Percentiles rank a stretch among this genome's conserved stretches.
Conservation (phyloP, 129 eudicot species). For the Artemisia annua region DNA sequence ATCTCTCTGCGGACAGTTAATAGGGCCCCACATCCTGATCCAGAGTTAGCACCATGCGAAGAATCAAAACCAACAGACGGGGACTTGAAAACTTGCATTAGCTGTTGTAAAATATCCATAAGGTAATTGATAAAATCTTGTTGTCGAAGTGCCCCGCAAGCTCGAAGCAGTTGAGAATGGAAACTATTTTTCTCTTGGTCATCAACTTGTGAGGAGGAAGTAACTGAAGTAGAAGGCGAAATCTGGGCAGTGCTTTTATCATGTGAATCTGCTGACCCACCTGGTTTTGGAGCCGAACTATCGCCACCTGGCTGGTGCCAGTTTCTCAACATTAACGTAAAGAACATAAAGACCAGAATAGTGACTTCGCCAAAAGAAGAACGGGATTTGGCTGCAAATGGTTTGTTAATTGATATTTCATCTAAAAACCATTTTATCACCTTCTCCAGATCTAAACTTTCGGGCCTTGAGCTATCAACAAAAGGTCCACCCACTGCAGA, state of each 20-base stretch:
- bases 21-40: slow-evolving; percentile 95
- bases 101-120: slow-evolving; percentile 93
- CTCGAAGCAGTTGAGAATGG: slow-evolving; percentile 72
- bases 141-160: slow-evolving; percentile 87
- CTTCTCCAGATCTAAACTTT: slow-evolving; percentile 76
- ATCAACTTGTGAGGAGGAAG: slow-evolving; percentile 47
- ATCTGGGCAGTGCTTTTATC: slow-evolving; percentile 55
- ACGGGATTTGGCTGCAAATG: slow-evolving; percentile 65
- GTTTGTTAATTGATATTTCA: slow-evolving; percentile 65
- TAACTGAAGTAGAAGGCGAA: slow-evolving; percentile 41
- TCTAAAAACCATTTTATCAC: slow-evolving; percentile 86
- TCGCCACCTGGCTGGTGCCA: slow-evolving; percentile 98
- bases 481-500: slow-evolving; percentile 99
- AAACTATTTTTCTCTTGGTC: slow-evolving; percentile 80
- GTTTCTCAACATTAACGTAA: slow-evolving; percentile 87
- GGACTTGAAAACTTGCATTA: slow-evolving; percentile 78
- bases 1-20: slow-evolving; percentile 89
- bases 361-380: slow-evolving; percentile 86
- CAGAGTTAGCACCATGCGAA: slow-evolving; percentile 58
- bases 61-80: slow-evolving; percentile 62
- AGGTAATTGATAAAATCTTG: slow-evolving; percentile 85
- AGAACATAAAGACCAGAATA: slow-evolving; percentile 91
- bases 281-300: slow-evolving; percentile 54
- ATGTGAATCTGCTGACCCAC: slow-evolving; percentile 58
- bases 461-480: slow-evolving; percentile 67